Conservation (phyloP, 306 rosid species). For the Vachellia pachyceras region DNA sequence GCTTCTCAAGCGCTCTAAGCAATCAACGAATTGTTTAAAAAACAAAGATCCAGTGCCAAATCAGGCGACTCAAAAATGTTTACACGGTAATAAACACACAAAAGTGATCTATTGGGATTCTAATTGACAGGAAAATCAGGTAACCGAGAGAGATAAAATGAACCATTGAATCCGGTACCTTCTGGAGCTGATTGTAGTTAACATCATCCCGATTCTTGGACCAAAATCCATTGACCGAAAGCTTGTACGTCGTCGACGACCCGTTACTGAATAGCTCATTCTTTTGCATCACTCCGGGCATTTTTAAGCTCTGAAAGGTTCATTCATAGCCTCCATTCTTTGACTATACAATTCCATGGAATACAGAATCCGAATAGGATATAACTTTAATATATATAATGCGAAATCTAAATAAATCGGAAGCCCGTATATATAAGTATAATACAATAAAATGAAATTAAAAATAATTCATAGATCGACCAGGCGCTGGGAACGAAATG, state of each 20-base stretch:
- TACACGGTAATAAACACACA: constrained; percentile 33
- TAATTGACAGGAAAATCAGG: constrained; percentile 17
- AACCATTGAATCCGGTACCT: constrained; percentile 57
- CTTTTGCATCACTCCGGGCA: constrained; percentile 84
- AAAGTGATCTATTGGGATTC: constrained; percentile 45
- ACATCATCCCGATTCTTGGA: constrained; percentile 77
- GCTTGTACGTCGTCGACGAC: constrained; percentile 58
- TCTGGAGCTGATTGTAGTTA: constrained; percentile 85
- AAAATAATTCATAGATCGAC: constrained; percentile 39
- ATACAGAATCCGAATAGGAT: constrained; percentile 33
- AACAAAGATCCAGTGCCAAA: constrained; percentile 59
- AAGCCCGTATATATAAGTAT: background rate
- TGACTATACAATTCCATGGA: background rate
- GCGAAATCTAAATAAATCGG: constrained; percentile 42
- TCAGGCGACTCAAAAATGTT: constrained; percentile 30
- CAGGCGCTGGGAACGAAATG: constrained; percentile 49
- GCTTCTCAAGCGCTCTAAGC: constrained; percentile 38
- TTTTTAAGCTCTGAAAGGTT: constrained; percentile 59
- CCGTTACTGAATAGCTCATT: constrained; percentile 73
- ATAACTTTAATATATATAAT: constrained; percentile 48
- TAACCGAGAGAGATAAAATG: background rate
- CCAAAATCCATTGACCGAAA: constrained; percentile 81
- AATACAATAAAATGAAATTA: constrained; percentile 13
- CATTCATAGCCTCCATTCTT: constrained; percentile 55
- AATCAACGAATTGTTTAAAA: constrained; percentile 26